Evolutionary conservation across 306 rosid genomes (phyloP).

Genomic region (Inga leiocalycina): DNA sequence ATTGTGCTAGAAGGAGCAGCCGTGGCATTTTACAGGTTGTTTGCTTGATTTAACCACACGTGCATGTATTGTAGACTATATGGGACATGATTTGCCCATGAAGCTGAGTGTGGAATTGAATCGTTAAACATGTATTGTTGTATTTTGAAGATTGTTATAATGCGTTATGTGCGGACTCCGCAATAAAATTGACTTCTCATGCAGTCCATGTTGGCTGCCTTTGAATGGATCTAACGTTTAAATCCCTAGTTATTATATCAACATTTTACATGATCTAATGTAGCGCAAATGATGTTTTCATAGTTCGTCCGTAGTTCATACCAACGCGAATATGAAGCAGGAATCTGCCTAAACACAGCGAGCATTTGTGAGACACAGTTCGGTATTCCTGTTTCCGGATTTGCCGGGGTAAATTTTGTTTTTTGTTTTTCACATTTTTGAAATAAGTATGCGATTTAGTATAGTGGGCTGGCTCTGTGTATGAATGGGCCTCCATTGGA

Average conservation of each 20-base stretch:
- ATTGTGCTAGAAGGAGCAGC: neutral
- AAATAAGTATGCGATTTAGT: neutral
- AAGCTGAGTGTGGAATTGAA: conserved; percentile 14
- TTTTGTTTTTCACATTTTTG: neutral
- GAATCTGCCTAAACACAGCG: neutral
- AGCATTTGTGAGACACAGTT: neutral
- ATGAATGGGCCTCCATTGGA: neutral
- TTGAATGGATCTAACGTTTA: neutral
- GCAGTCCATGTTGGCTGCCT: conserved; percentile 4
- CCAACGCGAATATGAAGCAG: neutral
- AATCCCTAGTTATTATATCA: neutral
- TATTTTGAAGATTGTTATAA: neutral
- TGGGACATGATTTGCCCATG: conserved; percentile 17
- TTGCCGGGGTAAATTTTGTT: neutral
- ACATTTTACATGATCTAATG: neutral
- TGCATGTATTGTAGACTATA: conserved; percentile 24
- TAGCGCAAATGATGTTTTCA: neutral
- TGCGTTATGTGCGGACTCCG: neutral
- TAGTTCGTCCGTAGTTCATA: neutral
- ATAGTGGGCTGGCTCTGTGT: neutral
- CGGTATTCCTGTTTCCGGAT: neutral
- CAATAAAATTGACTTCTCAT: conserved; percentile 25
- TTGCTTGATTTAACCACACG: conserved; percentile 18
- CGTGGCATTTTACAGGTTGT: conserved; percentile 13
- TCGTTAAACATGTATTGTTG: neutral